Conservation (phyloP, 139 green algal genomes). For the Pseudopediastrum boryanum region DNA sequence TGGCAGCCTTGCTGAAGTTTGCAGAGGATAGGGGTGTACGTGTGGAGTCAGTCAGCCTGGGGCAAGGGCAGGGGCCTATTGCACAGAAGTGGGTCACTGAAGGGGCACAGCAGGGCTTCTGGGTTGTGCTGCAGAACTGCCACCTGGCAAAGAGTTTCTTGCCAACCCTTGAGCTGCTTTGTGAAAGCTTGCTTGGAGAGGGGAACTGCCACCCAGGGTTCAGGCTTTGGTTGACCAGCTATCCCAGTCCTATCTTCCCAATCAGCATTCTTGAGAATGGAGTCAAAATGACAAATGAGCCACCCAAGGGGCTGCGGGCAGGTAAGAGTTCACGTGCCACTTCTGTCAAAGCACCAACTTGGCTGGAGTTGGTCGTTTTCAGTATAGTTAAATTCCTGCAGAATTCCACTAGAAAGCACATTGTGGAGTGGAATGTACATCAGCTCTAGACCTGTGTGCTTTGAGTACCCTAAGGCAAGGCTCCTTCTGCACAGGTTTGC, state of each 20-base stretch:
- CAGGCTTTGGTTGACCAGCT: constrained; percentile 79
- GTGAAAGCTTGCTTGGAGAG: constrained; percentile 70
- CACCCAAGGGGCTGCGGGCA: constrained; percentile 63
- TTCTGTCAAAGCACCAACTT: not conserved
- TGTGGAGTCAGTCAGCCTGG: constrained; percentile 77
- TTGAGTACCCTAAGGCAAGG: not conserved
- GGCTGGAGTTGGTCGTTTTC: too few species aligned
- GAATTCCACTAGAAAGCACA: too few species aligned
- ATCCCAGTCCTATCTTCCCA: constrained; percentile 74
- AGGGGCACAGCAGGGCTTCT: constrained; percentile 71
- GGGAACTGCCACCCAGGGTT: constrained; percentile 62
- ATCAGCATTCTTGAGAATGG: constrained; percentile 75
- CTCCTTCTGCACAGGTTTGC: constrained; percentile 49
- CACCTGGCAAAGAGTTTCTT: constrained; percentile 80
- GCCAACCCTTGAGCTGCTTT: constrained; percentile 76
- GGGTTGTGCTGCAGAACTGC: constrained; percentile 86
- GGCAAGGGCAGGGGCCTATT: constrained; percentile 81
- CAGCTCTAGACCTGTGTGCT: not conserved
- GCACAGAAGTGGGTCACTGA: constrained; percentile 67
- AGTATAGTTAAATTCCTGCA: too few species aligned
- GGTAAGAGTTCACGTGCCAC: not conserved
- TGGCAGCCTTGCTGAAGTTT: constrained; percentile 79
- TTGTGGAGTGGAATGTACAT: too few species aligned
- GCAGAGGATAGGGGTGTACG: constrained; percentile 65
- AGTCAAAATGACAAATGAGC: constrained; percentile 83